phyloP scores from a whole-genome alignment of 441 rosid genomes.

The Pelargonium exstipulatum region DNA sequence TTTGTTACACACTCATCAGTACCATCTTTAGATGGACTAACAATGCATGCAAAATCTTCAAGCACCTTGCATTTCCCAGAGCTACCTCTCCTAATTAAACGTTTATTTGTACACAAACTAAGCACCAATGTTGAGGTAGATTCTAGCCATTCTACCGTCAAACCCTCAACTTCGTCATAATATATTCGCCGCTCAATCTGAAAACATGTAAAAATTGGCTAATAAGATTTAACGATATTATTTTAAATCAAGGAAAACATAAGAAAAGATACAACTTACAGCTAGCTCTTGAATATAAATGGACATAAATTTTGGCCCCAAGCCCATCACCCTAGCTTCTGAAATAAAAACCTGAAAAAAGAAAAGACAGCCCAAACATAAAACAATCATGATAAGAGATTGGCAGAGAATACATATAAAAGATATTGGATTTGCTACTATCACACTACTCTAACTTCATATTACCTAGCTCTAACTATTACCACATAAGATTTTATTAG shows the following conservation, averaged over 20 bases:
- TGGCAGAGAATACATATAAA: too few species aligned
- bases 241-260: background rate
- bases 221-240: too few species aligned
- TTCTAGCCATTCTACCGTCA: conserved; percentile 74
- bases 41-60: conserved; percentile 48
- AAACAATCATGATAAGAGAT: background rate
- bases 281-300: conserved; percentile 66
- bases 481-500: too few species aligned
- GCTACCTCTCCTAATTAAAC: conserved; percentile 40
- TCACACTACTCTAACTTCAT: too few species aligned
- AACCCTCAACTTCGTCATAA: conserved; percentile 78
- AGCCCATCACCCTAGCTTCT: conserved; percentile 74
- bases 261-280: conserved; percentile 38
- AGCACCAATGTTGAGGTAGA: conserved; percentile 75
- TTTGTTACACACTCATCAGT: conserved; percentile 16
- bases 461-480: too few species aligned
- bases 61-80: conserved; percentile 40
- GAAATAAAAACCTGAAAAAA: conserved; percentile 55
- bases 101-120: conserved; percentile 33
- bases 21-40: conserved; percentile 36
- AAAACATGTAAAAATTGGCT: conserved; percentile 7
- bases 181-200: conserved; percentile 74
- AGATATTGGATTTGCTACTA: too few species aligned
- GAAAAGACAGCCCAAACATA: background rate
- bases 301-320: conserved; percentile 90